Evolutionary conservation across 2,329 filamentous ascomycete species (phyloP).

Genomic region (Cladosporium halotolerans): DNA sequence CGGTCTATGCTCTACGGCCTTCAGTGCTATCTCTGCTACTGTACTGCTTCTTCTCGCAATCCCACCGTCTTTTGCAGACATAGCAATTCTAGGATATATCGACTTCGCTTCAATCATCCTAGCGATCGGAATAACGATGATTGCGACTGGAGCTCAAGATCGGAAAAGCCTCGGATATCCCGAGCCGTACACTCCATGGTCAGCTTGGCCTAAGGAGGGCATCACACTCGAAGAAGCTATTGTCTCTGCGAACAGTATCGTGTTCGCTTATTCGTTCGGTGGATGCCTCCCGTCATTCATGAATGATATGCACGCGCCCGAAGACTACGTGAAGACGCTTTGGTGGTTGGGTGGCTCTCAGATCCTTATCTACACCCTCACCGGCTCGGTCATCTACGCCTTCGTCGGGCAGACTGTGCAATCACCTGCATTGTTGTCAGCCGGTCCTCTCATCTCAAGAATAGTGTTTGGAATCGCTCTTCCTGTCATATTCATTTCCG

Average conservation of each 20-base stretch:
- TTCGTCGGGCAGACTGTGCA: constrained; percentile 55
- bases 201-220: constrained; percentile 21
- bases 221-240: constrained; percentile 49
- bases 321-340: constrained; percentile 50
- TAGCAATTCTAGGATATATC: constrained; percentile 6
- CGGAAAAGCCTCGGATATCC: neutral
- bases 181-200: constrained; percentile 17
- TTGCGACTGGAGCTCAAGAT: constrained; percentile 7
- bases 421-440: constrained; percentile 59
- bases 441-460: constrained; percentile 50
- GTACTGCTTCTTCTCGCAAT: constrained; percentile 3
- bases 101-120: constrained; percentile 8
- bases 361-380: constrained; percentile 54
- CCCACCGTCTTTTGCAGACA: constrained; percentile 6
- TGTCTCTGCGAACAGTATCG: constrained; percentile 59
- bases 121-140: constrained; percentile 7
- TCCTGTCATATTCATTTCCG: constrained; percentile 64
- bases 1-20: constrained; percentile 2
- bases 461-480: constrained; percentile 63
- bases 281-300: constrained; percentile 59
- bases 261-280: constrained; percentile 52
- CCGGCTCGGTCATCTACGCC: constrained; percentile 60
- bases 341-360: constrained; percentile 56
- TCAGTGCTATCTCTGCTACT: constrained; percentile 7
- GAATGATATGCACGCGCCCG: constrained; percentile 56